Evolutionary conservation across 2,329 filamentous ascomycete genomes (phyloP).

Genomic region (Penicillium sp.): DNA sequence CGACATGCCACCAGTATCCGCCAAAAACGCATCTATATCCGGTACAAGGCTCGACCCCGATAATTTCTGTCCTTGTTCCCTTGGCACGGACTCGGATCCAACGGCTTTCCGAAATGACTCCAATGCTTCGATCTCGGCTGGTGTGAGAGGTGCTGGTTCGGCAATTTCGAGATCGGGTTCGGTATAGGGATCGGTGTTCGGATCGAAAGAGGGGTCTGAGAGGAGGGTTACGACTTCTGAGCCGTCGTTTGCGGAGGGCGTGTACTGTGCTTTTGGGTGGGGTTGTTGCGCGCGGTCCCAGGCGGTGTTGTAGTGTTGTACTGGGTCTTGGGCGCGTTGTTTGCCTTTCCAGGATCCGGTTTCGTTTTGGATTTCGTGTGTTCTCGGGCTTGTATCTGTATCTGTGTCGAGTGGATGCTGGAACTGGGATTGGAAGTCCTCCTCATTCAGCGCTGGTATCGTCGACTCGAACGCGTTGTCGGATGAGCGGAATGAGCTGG

Average conservation of each 20-base stretch:
- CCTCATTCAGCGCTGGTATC: slow-evolving; percentile 15
- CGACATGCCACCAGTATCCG: neutral
- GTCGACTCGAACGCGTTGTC: slow-evolving; percentile 2
- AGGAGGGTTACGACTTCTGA: slow-evolving; percentile 42
- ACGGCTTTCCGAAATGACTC: slow-evolving; percentile 31
- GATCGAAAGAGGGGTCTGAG: slow-evolving; percentile 29
- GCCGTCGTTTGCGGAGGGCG: slow-evolving; percentile 33
- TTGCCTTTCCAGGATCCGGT: slow-evolving; percentile 21
- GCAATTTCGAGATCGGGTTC: slow-evolving; percentile 13
- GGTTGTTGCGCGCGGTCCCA: slow-evolving; percentile 18
- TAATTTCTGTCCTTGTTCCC: neutral
- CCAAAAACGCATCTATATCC: slow-evolving; percentile 31
- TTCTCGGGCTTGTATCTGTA: no score
- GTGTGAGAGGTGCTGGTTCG: slow-evolving; percentile 21
- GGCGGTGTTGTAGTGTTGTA: slow-evolving; percentile 18
- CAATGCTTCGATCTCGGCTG: slow-evolving; percentile 27
- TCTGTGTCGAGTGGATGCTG: neutral
- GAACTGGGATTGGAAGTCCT: slow-evolving; percentile 17
- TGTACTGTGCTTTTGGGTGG: neutral
- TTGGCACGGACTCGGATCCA: neutral
- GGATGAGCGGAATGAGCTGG: no score
- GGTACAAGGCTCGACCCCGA: slow-evolving; percentile 32
- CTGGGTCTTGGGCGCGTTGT: slow-evolving; percentile 12
- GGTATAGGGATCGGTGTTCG: slow-evolving; percentile 9
- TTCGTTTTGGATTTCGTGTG: neutral